phyloP scores from a whole-genome alignment of 371 early-diverging fungal species.

The Enteropsectra breve region DNA sequence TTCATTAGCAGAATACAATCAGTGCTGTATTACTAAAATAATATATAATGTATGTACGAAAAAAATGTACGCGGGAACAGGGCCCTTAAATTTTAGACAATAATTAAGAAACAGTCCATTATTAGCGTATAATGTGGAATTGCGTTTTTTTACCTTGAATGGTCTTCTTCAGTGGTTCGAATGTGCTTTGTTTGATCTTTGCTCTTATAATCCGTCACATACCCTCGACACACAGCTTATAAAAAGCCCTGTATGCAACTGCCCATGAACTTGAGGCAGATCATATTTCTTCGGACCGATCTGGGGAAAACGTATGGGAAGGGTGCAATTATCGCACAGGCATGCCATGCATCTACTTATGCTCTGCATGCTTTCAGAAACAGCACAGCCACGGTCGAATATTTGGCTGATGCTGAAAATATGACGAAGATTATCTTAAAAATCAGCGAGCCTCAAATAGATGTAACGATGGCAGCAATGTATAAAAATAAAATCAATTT shows the following conservation, averaged over 20 bases:
- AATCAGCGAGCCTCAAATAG: constrained; percentile 34
- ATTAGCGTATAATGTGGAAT: no score
- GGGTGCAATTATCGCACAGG: constrained; percentile 54
- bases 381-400: constrained; percentile 17
- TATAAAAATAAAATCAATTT: constrained; percentile 24
- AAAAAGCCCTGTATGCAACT: background rate
- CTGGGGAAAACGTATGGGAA: background rate
- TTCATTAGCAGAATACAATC: no score
- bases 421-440: constrained; percentile 51
- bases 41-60: no score
- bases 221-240: background rate
- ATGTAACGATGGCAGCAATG: constrained; percentile 7
- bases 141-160: no score
- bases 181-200: no score
- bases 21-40: no score
- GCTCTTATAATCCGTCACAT: no score
- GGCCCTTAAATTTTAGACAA: no score
- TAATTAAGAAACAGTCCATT: no score
- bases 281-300: constrained; percentile 1
- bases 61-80: no score
- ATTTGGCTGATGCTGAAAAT: constrained; percentile 13
- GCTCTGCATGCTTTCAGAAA: constrained; percentile 22
- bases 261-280: background rate
- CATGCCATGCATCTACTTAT: constrained; percentile 45
- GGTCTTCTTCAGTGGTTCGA: no score